These are phyloP conservation scores for Fusarium decemcellulare DNA, from an alignment of 2,329 filamentous ascomycete species.

Conservation along the genomic window DNA sequence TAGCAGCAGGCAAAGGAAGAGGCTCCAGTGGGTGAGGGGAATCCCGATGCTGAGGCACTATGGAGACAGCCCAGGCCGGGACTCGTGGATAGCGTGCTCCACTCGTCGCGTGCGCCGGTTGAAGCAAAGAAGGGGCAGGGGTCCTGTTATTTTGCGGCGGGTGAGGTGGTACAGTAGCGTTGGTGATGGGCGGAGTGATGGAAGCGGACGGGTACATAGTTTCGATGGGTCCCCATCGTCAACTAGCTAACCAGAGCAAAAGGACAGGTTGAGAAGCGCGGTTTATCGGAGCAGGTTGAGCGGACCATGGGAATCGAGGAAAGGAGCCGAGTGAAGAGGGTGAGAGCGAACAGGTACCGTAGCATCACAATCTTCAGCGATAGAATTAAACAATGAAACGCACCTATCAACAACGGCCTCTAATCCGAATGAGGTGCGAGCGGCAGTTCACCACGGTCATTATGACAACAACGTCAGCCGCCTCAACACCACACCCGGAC, in stretches of 20 bases:
- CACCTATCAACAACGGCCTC: conserved; percentile 37
- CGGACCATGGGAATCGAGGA: conserved; percentile 5
- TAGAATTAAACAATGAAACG: conserved; percentile 14
- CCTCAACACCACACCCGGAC: conserved; percentile 10
- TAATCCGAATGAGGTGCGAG: conserved; percentile 32
- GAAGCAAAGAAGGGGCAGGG: conserved; percentile 27
- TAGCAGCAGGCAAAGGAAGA: neutral
- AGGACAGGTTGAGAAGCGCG: neutral
- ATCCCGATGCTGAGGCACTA: conserved; percentile 39
- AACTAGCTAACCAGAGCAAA: neutral
- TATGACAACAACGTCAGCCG: conserved; percentile 30
- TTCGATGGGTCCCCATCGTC: conserved; percentile 8
- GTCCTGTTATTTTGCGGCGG: conserved; percentile 14
- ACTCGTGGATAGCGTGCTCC: conserved; percentile 35
- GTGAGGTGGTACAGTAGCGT: conserved; percentile 5
- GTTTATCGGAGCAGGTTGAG: conserved; percentile 15
- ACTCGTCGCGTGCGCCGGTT: conserved; percentile 44
- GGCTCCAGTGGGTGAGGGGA: conserved; percentile 12
- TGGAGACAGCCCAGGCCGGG: conserved; percentile 31
- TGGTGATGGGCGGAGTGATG: conserved; percentile 11
- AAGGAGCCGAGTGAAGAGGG: conserved; percentile 10
- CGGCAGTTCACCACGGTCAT: conserved; percentile 31
- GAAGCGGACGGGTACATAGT: conserved; percentile 1
- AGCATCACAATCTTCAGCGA: conserved; percentile 35
- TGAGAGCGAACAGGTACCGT: conserved; percentile 16